A percentile compares a stretch with the other conserved stretches of the same genome.
These are phyloP conservation scores for Saturnispora besseyi DNA, from an alignment of 805 yeast species.

Conservation along the genomic window DNA sequence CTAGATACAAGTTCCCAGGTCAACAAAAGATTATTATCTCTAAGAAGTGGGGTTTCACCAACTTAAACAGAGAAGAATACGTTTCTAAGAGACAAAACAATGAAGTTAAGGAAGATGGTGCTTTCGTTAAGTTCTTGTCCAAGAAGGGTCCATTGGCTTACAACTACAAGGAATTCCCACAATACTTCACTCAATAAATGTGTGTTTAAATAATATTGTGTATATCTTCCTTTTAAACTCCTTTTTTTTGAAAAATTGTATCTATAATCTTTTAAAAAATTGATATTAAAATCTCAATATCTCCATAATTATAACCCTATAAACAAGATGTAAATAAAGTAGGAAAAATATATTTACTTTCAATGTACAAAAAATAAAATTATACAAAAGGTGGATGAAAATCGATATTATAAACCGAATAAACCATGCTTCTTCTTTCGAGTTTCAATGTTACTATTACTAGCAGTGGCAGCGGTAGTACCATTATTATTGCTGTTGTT, in stretches of 20 bases:
- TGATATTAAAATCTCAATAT: background rate
- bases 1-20: slow-evolving; percentile 99
- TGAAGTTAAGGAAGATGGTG: slow-evolving; percentile 99
- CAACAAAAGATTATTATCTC: slow-evolving; percentile 99
- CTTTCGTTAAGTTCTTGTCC: slow-evolving; percentile 97
- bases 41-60: slow-evolving; percentile 99
- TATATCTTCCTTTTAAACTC: slow-evolving; percentile 4
- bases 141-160: slow-evolving; percentile 91
- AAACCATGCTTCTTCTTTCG: slow-evolving; percentile 6
- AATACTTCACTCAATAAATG: slow-evolving; percentile 45
- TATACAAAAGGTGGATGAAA: too few species aligned
- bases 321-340: background rate
- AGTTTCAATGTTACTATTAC: background rate
- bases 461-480: background rate
- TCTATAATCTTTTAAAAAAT: background rate
- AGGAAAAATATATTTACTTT: background rate
- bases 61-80: slow-evolving; percentile 96
- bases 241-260: background rate
- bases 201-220: slow-evolving; percentile 5
- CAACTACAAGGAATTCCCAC: slow-evolving; percentile 93
- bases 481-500: background rate
- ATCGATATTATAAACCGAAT: slow-evolving; percentile 2
- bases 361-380: background rate
- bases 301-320: background rate
- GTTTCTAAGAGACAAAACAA: slow-evolving; percentile 89